phyloP scores from a whole-genome alignment of 176 grass and related monocot species.

The Chrysopogon serrulatus region DNA sequence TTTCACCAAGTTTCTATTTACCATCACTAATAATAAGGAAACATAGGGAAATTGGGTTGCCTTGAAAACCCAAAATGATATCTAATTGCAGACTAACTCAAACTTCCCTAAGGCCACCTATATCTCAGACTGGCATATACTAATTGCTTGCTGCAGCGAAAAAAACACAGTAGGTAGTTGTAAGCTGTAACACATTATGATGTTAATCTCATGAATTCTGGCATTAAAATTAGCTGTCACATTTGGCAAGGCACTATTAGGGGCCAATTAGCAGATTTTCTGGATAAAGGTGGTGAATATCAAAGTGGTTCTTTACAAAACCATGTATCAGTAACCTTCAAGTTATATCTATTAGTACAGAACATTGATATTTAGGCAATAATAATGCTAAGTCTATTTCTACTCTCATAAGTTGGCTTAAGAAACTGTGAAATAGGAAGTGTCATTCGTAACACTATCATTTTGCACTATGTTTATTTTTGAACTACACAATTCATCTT shows the following conservation, averaged over 20 bases:
- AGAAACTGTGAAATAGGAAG: not conserved
- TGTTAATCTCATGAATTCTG: not conserved
- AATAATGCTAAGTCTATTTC: not conserved
- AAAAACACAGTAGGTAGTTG: not conserved
- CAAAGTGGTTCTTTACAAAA: not conserved
- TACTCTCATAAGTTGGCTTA: not conserved
- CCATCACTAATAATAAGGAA: too few relatives aligned
- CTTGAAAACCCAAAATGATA: too few relatives aligned
- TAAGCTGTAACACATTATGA: not conserved
- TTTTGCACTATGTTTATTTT: not conserved
- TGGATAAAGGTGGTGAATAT: not conserved
- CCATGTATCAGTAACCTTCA: not conserved
- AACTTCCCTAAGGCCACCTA: too few relatives aligned
- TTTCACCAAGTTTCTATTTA: too few relatives aligned
- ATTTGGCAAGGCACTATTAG: not conserved
- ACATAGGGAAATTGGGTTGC: too few relatives aligned
- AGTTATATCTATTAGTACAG: not conserved
- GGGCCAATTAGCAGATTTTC: not conserved
- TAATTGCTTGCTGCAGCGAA: not conserved
- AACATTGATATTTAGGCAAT: too few relatives aligned
- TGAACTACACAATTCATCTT: not conserved
- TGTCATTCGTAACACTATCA: not conserved
- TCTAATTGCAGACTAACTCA: too few relatives aligned
- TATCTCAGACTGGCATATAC: too few relatives aligned
- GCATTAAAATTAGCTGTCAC: not conserved